Percentiles rank a stretch among this genome's conserved stretches.
phyloP scores from a whole-genome alignment of 2,329 filamentous ascomycete species.

The Ophiosphaerella narmari region DNA sequence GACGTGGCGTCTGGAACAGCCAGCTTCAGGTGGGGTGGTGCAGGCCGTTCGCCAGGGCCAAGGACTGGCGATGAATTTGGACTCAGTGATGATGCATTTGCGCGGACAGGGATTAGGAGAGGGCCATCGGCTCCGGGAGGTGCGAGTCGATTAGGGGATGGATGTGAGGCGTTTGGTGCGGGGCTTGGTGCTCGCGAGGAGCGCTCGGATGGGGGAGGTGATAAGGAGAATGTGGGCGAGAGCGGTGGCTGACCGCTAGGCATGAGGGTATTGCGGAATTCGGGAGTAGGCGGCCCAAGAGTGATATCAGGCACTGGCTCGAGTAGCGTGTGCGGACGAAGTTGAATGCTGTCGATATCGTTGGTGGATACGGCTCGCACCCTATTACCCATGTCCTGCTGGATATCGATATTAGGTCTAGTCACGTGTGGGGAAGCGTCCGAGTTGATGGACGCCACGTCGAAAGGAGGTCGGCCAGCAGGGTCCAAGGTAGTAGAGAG shows the following conservation, averaged over 20 bases:
- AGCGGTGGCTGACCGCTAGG: constrained; percentile 25
- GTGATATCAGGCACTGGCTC: constrained; percentile 40
- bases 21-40: constrained; percentile 48
- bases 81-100: constrained; percentile 26
- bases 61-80: constrained; percentile 34
- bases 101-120: constrained; percentile 17
- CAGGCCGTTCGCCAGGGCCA: constrained; percentile 25
- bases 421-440: constrained; percentile 25
- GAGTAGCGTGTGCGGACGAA: constrained; percentile 48
- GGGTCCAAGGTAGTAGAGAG: constrained; percentile 56
- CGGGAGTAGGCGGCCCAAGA: constrained; percentile 40
- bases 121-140: constrained; percentile 44
- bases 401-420: constrained; percentile 38
- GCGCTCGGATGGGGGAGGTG: constrained; percentile 43
- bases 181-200: constrained; percentile 34
- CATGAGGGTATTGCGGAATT: constrained; percentile 22
- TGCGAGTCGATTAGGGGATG: constrained; percentile 38
- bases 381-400: constrained; percentile 32
- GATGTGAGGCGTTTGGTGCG: constrained; percentile 23
- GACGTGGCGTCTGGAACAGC: constrained; percentile 48
- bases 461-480: constrained; percentile 44
- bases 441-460: constrained; percentile 25
- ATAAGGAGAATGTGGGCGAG: constrained; percentile 47
- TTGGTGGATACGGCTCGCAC: constrained; percentile 64
- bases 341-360: constrained; percentile 54